Conservation (phyloP, 202 grass and related monocot species). For the Carex arenaria region DNA sequence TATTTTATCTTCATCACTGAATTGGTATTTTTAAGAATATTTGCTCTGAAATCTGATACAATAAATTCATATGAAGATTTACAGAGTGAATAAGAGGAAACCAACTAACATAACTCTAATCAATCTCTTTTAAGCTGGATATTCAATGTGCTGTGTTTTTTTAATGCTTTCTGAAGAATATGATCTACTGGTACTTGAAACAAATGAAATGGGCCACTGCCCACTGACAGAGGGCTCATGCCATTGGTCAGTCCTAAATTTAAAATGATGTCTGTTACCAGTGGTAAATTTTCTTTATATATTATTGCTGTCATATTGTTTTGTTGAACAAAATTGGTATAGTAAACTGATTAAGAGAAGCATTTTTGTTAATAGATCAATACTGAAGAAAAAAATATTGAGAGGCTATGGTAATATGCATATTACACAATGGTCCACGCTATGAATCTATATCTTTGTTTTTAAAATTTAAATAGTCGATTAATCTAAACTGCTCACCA, state of each 20-base stretch:
- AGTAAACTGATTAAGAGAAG: not conserved
- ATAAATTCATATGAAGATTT: too few species aligned
- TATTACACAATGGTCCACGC: too few species aligned
- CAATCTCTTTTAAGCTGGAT: not conserved
- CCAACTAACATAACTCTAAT: too few species aligned
- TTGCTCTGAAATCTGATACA: too few species aligned
- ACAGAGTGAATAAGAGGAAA: too few species aligned
- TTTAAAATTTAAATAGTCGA: too few species aligned
- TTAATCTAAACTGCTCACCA: too few species aligned
- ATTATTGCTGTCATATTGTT: not conserved
- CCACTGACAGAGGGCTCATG: not conserved
- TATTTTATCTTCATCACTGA: too few species aligned
- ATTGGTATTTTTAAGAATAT: too few species aligned
- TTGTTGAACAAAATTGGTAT: not conserved
- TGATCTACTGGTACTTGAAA: not conserved
- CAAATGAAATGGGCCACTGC: not conserved
- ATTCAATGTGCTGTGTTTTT: not conserved
- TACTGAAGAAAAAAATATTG: not conserved
- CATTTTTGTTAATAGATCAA: not conserved
- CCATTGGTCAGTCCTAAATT: not conserved
- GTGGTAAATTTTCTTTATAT: not conserved
- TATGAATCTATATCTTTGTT: too few species aligned
- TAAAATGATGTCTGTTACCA: not conserved
- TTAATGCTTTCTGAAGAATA: not conserved
- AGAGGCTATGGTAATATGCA: too few species aligned